Base-by-base conservation (phyloP, 2,329 filamentous ascomycete genomes). In the Trichothecium roseum region DNA sequence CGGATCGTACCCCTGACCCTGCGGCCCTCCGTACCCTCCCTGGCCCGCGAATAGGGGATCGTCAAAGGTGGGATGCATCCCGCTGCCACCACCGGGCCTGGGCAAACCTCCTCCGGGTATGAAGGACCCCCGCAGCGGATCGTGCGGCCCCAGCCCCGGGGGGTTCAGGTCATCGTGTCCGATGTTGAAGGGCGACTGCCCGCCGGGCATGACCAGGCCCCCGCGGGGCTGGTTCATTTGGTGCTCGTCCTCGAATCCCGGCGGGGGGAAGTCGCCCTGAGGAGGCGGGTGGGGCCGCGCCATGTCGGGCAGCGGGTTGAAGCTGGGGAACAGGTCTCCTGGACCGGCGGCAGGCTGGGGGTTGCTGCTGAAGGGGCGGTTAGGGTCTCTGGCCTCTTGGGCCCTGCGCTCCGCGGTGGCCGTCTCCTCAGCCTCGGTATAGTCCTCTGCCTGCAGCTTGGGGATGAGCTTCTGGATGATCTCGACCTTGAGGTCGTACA, bases 11-110 rank as follows among this genome's bases (percentile, higher is more conserved):
- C 41, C 46, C 5, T 42, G 39, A 6, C 43, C 47, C 0, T 60
- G 57, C 13, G 54, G 64, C 26, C 59, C 57, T 3, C 66, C 57
- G 6, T 54, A 63, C 2, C 58, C 57, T 6, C 63, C 63, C 8
- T 56, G 58, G 0, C 79, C 81, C 5, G 70, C 71, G 52, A 94
- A 94, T 32, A 95, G 59, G 6, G 85, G 86, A 52, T 96, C 88
- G 48, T 94, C 86, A 54, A 94, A 91, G 0, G 88, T 94, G 1
- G 91, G 91, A 57, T 95, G 84, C 91, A 98, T 98, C 1, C 91
- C 91, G 10, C 81, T 78, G 9, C 72, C 72, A 15, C 78, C 72
- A 12, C 75, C 73, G 1, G 68, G 65, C n/a, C 68, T 62, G 16
- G 68, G 65, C 5, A 77, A 57, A 1, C 74, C 70, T n/a, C 73